Evolutionary conservation across 2,329 filamentous ascomycete genomes (phyloP).

Genomic region (Amauroascus verrucosus): DNA sequence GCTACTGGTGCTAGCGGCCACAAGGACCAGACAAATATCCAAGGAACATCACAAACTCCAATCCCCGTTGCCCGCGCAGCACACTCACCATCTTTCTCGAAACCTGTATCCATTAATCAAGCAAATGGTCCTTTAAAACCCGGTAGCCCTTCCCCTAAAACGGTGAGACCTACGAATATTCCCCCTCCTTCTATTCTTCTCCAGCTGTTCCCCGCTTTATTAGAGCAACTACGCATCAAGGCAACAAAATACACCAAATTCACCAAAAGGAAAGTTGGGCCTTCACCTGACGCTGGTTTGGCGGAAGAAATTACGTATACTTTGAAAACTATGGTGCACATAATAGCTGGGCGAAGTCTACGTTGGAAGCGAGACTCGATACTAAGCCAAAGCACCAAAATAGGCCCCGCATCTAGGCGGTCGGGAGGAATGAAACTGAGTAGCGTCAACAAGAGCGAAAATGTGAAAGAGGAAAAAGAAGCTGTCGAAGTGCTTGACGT

Average conservation of each 20-base stretch:
- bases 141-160: background rate
- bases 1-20: slow-evolving; percentile 26
- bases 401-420: slow-evolving; percentile 63
- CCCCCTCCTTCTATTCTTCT: slow-evolving; percentile 79
- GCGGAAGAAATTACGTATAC: slow-evolving; percentile 23
- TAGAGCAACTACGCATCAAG: slow-evolving; percentile 53
- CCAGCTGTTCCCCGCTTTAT: slow-evolving; percentile 61
- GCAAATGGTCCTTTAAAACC: background rate
- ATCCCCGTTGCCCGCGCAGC: background rate
- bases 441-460: slow-evolving; percentile 72
- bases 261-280: slow-evolving; percentile 47
- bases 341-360: slow-evolving; percentile 73
- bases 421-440: slow-evolving; percentile 80
- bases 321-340: slow-evolving; percentile 55
- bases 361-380: slow-evolving; percentile 87
- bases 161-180: slow-evolving; percentile 65
- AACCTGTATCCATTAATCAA: background rate
- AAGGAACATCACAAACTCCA: background rate
- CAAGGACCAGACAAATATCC: background rate
- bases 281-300: slow-evolving; percentile 16
- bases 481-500: slow-evolving; percentile 62
- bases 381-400: slow-evolving; percentile 77
- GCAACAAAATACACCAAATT: slow-evolving; percentile 49
- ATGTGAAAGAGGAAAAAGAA: slow-evolving; percentile 74
- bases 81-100: background rate